Evolutionary conservation across 2,329 filamentous ascomycete species (phyloP), one percentile per base, ranked within the genome.

Genomic region (Knoxdaviesia proteae): DNA sequence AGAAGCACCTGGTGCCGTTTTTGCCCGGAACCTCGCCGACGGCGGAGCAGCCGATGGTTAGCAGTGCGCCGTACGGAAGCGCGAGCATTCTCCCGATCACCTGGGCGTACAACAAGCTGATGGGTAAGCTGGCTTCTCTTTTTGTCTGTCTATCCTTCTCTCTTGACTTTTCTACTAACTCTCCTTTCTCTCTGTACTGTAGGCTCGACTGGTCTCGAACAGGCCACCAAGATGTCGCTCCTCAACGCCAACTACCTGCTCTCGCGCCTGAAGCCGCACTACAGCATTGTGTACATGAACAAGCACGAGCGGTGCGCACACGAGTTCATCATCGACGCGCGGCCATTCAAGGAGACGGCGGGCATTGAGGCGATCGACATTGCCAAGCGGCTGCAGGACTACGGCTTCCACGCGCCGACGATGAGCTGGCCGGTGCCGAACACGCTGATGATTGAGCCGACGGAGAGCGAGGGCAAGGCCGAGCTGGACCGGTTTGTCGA

Each of bases 191-290:
- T 10, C 32, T n/a, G 36, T 29, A 7, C 36, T n/a, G 3, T 8
- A 47, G 45, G 77, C 45, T 69, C 73, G 40, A 68, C 75, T 37
- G 88, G 87, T 30, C 71, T 96, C 33, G 88, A 79, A 6, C 81
- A 90, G 54, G 86, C 87, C 6, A 94, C 88, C 44, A 84, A 90
- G 63, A 77, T 92, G 51, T 90, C 84, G 3, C 67, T 96, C n/a
- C 74, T 96, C 41, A 94, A 94, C 59, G 88, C 88, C 49, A 96
- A 96, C 70, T 96, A 96, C 67, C 82, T 96, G 56, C 80, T 94
- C 54, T 78, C 82, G 41, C 80, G 82, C 44, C 78, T 96, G 42
- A 80, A 80, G 59, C 76, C 78, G 5, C 77, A 94, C 65, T 96
- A 90, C 62, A 69, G 74, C 1, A 88, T 96, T 50, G 68, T 94